Conservation (phyloP, 164 flowering plant species). For the Cinnamomum chago region DNA sequence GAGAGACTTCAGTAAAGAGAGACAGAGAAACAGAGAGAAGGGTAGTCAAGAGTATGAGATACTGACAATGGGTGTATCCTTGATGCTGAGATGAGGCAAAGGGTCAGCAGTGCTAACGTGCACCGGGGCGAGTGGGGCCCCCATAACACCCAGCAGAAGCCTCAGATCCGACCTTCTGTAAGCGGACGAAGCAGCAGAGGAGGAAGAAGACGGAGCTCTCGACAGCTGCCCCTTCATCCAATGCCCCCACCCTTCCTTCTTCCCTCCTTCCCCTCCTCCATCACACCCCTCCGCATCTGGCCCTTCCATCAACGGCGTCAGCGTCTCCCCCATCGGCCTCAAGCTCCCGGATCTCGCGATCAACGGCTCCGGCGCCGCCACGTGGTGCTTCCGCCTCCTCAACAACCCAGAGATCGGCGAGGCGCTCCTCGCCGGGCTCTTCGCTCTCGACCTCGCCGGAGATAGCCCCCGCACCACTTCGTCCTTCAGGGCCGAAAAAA, state of each 20-base stretch:
- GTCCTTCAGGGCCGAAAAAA: constrained; percentile 74
- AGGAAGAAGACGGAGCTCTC: constrained; percentile 56
- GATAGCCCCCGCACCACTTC: constrained; percentile 82
- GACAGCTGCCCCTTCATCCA: constrained; percentile 83
- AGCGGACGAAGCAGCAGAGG: constrained; percentile 9
- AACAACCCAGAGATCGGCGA: constrained; percentile 56
- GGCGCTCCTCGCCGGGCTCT: constrained; percentile 49
- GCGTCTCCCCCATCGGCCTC: constrained; percentile 60
- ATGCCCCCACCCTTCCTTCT: constrained; percentile 63
- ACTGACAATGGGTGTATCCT: constrained; percentile 68
- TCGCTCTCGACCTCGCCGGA: constrained; percentile 61
- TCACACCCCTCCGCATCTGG: constrained; percentile 61
- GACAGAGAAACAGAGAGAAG: neutral
- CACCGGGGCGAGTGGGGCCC: constrained; percentile 78
- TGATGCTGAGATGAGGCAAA: constrained; percentile 57
- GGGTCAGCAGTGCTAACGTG: constrained; percentile 51
- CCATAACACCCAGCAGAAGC: constrained; percentile 62
- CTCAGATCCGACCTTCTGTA: constrained; percentile 69
- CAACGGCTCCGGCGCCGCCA: constrained; percentile 36
- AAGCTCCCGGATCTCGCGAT: constrained; percentile 72
- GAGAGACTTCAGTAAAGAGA: neutral
- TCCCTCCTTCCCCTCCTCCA: constrained; percentile 39
- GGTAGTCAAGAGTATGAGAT: neutral
- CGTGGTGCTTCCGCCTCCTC: constrained; percentile 40
- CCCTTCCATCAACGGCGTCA: constrained; percentile 83